Conservation (phyloP, 345 rosid species). For the Hibiscus trionum region DNA sequence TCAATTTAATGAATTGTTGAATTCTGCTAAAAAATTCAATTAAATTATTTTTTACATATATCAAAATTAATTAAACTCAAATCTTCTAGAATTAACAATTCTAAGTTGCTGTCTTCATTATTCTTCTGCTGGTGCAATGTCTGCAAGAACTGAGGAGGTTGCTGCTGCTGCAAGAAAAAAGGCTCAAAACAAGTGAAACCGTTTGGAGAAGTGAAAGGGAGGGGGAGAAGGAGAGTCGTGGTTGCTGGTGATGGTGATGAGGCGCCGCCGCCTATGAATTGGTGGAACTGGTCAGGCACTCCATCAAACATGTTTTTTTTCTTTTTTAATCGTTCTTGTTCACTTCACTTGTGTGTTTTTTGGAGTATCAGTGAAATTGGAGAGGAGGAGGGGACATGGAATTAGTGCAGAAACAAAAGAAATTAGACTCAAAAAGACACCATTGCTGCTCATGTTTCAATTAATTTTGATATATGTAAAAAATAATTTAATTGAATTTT, state of each 20-base stretch:
- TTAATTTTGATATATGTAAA: no score
- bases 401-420: slow-evolving; percentile 10
- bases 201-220: slow-evolving; percentile 21
- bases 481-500: no score
- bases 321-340: not conserved
- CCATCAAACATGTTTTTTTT: slow-evolving; percentile 69
- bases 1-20: no score
- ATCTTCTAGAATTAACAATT: no score
- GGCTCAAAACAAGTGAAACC: slow-evolving; percentile 32
- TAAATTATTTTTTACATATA: no score
- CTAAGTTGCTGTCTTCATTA: slow-evolving; percentile 18
- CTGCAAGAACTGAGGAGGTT: slow-evolving; percentile 27
- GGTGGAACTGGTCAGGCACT: slow-evolving; percentile 82
- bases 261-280: slow-evolving; percentile 47
- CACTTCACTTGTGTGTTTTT: not conserved
- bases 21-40: no score
- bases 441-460: slow-evolving; percentile 5
- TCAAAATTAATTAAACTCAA: no score
- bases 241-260: slow-evolving; percentile 4
- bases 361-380: not conserved
- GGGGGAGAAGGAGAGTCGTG: slow-evolving; percentile 35
- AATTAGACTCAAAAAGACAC: slow-evolving; percentile 17
- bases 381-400: no score
- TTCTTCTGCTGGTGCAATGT: slow-evolving; percentile 29
- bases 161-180: slow-evolving; percentile 9